Conservation (phyloP, 2,329 filamentous ascomycete genomes). For the Penicillium digitatum region DNA sequence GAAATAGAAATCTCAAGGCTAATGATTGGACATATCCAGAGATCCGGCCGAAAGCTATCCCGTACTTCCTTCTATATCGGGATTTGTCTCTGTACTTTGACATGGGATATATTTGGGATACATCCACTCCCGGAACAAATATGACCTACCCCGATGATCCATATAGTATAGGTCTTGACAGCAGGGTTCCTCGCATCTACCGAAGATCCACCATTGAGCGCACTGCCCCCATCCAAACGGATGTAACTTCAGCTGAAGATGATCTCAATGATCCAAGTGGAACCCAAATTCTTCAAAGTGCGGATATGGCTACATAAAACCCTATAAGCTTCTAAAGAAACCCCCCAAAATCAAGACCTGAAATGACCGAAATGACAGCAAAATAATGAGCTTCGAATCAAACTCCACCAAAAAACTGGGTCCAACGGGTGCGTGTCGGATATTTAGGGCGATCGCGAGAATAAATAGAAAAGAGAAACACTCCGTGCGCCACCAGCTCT, state of each 20-base stretch:
- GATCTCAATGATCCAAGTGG: slow-evolving; percentile 10
- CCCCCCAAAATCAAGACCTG: background rate
- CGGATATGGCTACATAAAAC: background rate
- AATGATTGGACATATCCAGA: background rate
- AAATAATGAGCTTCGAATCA: background rate
- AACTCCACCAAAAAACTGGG: background rate
- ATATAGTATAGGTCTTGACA: slow-evolving; percentile 4
- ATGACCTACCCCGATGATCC: background rate
- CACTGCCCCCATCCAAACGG: slow-evolving; percentile 14
- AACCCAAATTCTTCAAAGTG: background rate
- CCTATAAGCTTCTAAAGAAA: background rate
- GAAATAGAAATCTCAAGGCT: background rate
- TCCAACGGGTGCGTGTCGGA: slow-evolving; percentile 17
- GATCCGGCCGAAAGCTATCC: slow-evolving; percentile 1
- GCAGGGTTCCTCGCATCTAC: slow-evolving; percentile 17
- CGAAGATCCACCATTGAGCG: slow-evolving; percentile 15
- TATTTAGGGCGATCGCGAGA: slow-evolving; percentile 18
- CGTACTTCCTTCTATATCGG: background rate
- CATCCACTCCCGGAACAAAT: background rate
- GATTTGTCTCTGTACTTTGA: background rate
- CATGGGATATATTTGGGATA: background rate
- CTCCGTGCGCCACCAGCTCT: slow-evolving; percentile 6
- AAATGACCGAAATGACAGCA: background rate
- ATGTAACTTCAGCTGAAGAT: slow-evolving; percentile 14
- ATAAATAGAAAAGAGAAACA: slow-evolving; percentile 10